phyloP scores from a whole-genome alignment of 225 moss, liverwort and hornwort species.

The Lunularia cruciata region DNA sequence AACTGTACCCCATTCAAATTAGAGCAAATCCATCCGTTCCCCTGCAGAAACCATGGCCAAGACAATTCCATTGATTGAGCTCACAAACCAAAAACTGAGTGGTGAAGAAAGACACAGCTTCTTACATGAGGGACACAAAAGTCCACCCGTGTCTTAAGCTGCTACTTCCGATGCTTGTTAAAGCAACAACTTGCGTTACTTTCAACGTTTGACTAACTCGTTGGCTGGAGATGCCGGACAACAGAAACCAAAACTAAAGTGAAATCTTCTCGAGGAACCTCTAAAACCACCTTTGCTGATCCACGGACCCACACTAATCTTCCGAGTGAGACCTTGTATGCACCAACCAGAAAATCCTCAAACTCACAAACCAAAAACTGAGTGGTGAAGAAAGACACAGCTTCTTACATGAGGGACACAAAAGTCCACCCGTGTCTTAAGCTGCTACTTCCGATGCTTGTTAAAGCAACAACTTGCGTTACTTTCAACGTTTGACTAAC shows the following conservation, averaged over 20 bases:
- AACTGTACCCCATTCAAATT: too few species aligned
- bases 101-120: neutral
- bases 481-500: neutral
- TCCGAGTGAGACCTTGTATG: neutral
- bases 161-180: neutral
- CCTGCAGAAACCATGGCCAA: neutral
- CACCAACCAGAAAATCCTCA: too few species aligned
- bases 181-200: neutral
- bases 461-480: slow-evolving; percentile 1
- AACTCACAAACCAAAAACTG: slow-evolving; percentile 15
- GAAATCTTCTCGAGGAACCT: neutral
- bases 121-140: neutral
- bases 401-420: neutral
- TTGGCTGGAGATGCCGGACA: neutral
- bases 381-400: neutral
- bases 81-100: slow-evolving; percentile 15
- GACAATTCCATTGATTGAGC: neutral
- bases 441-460: neutral
- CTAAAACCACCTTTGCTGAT: slow-evolving; percentile 6
- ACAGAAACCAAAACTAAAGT: neutral
- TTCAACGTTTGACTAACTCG: neutral
- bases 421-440: slow-evolving; percentile 3
- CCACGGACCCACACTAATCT: neutral
- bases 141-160: slow-evolving; percentile 1
- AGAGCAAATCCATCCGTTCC: too few species aligned